Conservation (phyloP, 2,329 filamentous ascomycete species). For the Coccinonectria pachysandricola region DNA sequence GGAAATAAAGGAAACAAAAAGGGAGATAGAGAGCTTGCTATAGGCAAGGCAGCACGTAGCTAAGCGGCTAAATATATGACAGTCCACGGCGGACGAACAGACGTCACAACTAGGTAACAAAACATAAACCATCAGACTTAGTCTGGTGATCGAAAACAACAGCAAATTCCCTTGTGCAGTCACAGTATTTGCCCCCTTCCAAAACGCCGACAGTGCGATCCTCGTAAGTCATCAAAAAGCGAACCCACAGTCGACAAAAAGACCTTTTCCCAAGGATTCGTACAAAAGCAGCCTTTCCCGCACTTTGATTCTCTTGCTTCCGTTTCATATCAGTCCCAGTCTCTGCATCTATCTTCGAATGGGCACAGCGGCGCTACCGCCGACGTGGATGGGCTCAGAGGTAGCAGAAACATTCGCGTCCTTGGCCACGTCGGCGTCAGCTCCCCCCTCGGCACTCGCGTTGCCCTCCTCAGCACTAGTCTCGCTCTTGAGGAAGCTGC, state of each 20-base stretch:
- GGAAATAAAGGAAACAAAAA: slow-evolving; percentile 3
- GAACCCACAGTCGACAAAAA: slow-evolving; percentile 12
- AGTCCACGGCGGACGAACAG: slow-evolving; percentile 7
- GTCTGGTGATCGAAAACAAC: no score
- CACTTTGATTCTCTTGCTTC: no score
- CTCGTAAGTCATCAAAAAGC: slow-evolving; percentile 20
- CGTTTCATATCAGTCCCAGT: slow-evolving; percentile 6
- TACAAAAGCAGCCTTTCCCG: no score
- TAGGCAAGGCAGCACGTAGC: slow-evolving; percentile 9
- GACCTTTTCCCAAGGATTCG: slow-evolving; percentile 7
- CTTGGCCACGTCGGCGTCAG: slow-evolving; percentile 28
- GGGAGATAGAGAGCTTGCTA: slow-evolving; percentile 9
- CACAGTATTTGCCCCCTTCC: slow-evolving; percentile 16
- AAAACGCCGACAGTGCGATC: slow-evolving; percentile 21
- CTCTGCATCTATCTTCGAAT: slow-evolving; percentile 44
- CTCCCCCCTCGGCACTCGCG: no score
- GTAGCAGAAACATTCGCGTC: slow-evolving; percentile 21
- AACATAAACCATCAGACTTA: no score
- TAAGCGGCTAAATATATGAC: slow-evolving; percentile 16
- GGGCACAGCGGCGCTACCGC: slow-evolving; percentile 39
- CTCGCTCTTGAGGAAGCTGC: slow-evolving; percentile 74
- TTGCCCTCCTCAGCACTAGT: slow-evolving; percentile 60
- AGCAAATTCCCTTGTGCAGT: no score
- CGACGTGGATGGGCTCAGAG: slow-evolving; percentile 5
- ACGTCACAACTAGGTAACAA: no score